phyloP scores from a whole-genome alignment of 768 basidiomycete species.

The Termitomyces sp. region DNA sequence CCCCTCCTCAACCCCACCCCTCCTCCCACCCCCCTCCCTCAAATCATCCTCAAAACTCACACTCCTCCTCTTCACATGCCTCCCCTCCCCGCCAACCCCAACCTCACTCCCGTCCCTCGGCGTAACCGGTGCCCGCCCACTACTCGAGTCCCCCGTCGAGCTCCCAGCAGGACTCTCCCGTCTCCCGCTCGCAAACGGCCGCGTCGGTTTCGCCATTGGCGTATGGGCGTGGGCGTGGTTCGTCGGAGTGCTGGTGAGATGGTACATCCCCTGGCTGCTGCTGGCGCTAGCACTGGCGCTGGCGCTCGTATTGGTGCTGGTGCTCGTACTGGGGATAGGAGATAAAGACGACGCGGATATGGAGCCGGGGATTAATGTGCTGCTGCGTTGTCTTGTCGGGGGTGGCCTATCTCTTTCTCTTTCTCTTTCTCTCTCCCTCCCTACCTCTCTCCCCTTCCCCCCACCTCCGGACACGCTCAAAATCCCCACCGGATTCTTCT shows the following conservation, averaged over 20 bases:
- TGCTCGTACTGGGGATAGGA: background rate
- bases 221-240: no score
- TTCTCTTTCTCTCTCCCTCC: no score
- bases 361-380: slow-evolving; percentile 32
- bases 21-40: slow-evolving; percentile 12
- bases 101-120: slow-evolving; percentile 75
- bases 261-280: background rate
- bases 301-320: background rate
- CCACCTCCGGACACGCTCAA: no score
- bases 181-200: slow-evolving; percentile 51
- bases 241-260: no score
- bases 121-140: slow-evolving; percentile 70
- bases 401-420: background rate
- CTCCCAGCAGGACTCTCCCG: slow-evolving; percentile 71
- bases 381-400: slow-evolving; percentile 33
- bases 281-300: background rate
- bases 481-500: no score
- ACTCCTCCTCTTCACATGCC: slow-evolving; percentile 53
- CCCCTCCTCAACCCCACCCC: slow-evolving; percentile 33
- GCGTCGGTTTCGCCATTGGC: background rate
- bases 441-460: no score
- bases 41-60: slow-evolving; percentile 66
- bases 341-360: slow-evolving; percentile 8
- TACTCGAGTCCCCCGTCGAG: slow-evolving; percentile 83
- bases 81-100: slow-evolving; percentile 14